Base-by-base conservation (phyloP, 2,329 filamentous ascomycete species). In the Neofusicoccum laricinum region DNA sequence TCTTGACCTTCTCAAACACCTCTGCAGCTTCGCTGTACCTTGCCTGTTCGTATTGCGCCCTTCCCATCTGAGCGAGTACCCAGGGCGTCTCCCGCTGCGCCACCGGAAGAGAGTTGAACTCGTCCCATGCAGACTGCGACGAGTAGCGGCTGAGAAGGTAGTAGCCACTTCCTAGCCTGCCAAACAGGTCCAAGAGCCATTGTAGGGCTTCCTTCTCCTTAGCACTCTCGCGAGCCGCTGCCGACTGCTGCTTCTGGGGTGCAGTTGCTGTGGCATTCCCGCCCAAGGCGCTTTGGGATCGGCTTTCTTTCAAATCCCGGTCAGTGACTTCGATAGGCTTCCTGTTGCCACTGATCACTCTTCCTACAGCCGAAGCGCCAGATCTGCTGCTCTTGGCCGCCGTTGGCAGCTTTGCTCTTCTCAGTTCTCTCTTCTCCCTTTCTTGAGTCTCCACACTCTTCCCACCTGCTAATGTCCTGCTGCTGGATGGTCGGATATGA, bases 51-150 rank as follows among this genome's bases (percentile, higher is more conserved):
- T 96, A 97, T 73, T 96, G 87, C 17, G 93, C 92, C 69, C 92
- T 90, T 7, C 93, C 96, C 73, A 98, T 89, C 72, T 96, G 92
- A 5, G 93, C 89, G 64, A 97, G 83, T 14, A 97, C 92, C 91
- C 93, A 98, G 1, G 95, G 92, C 1, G 94, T 97, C 67, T 97
- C 93, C 69, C 92, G 88, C 71, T 98, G 94, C 4, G 83, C 79
- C 34, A 86, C 80, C 1, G 92, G 88, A 19, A 99, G 80, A 0
- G 87, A 84, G 66, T 84, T 84, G 74, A 94, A 93, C 2, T 87
- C 83, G 66, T 90, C 86, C 51, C 97, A 80, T 1, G 95, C 91
- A 66, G 95, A 88, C 21, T 86, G 81, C 68, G 91, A 92, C 69
- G 90, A 88, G 73, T 92, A 99, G 55, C 89, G 90, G 14, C 89